These are phyloP conservation scores for Peziza echinospora DNA, from an alignment of 495 filamentous ascomycete genomes.

Conservation along the genomic window DNA sequence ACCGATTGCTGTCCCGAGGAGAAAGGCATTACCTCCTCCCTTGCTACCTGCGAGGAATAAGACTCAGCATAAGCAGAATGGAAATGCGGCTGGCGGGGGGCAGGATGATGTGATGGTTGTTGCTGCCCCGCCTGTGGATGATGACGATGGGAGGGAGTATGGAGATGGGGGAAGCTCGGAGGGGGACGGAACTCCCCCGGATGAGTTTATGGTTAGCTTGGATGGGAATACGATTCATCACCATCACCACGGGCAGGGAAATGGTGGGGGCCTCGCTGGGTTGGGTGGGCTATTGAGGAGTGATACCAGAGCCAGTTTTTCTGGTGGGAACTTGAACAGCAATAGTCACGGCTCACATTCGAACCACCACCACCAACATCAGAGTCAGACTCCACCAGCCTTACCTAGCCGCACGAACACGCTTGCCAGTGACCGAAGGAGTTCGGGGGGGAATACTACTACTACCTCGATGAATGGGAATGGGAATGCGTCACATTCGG, in stretches of 20 bases:
- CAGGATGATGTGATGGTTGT: conserved; percentile 36
- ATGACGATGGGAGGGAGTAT: conserved; percentile 3
- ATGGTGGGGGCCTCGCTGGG: neutral
- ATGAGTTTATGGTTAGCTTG: neutral
- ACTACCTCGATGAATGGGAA: no score
- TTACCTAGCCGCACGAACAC: no score
- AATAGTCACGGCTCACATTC: no score
- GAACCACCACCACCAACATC: no score
- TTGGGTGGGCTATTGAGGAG: neutral
- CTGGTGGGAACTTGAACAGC: no score
- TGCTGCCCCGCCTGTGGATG: conserved; percentile 35
- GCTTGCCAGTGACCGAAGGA: no score
- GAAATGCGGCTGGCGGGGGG: conserved; percentile 10
- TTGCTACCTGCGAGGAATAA: conserved; percentile 19
- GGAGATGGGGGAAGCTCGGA: conserved; percentile 7
- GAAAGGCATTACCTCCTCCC: conserved; percentile 33
- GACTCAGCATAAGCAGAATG: conserved; percentile 18
- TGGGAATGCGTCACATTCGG: no score
- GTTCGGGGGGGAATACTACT: no score
- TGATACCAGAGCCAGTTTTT: no score
- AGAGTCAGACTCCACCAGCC: no score
- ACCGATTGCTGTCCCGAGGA: conserved; percentile 36
- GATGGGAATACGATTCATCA: neutral
- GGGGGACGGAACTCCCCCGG: conserved; percentile 2
- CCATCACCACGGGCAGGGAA: neutral